Evolutionary conservation across 148 eudicot genomes (phyloP).

Genomic region (Spergularia marina): DNA sequence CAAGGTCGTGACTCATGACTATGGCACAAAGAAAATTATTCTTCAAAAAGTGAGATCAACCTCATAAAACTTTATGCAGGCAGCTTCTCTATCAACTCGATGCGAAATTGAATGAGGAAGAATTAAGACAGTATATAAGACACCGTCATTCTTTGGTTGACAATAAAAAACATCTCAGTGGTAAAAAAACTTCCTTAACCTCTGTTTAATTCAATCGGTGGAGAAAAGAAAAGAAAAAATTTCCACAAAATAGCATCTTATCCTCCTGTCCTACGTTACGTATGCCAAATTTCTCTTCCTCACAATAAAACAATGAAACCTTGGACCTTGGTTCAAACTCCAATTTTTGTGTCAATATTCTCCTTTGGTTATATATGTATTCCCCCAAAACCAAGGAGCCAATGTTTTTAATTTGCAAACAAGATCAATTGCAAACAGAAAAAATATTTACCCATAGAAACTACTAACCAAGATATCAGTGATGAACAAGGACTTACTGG

Average conservation of each 20-base stretch:
- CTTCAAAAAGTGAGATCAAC: not conserved
- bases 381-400: not conserved
- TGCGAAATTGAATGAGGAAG: not conserved
- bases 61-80: not conserved
- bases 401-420: not conserved
- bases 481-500: slow-evolving; percentile 26
- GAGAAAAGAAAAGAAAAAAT: too few relatives aligned
- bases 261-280: too few relatives aligned
- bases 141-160: too few relatives aligned
- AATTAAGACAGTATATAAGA: not conserved
- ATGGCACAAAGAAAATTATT: not conserved
- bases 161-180: too few relatives aligned
- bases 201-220: too few relatives aligned
- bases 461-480: not conserved
- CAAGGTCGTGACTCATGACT: not conserved
- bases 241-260: too few relatives aligned
- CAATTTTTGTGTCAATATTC: too few relatives aligned
- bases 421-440: not conserved
- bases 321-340: too few relatives aligned
- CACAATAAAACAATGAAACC: too few relatives aligned
- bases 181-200: too few relatives aligned
- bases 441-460: not conserved
- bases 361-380: too few relatives aligned
- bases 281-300: too few relatives aligned
- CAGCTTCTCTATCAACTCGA: not conserved